Percentiles rank a stretch among this genome's conserved stretches.
Evolutionary conservation across 2,329 filamentous ascomycete genomes (phyloP).

Genomic region (Claviceps maximensis): DNA sequence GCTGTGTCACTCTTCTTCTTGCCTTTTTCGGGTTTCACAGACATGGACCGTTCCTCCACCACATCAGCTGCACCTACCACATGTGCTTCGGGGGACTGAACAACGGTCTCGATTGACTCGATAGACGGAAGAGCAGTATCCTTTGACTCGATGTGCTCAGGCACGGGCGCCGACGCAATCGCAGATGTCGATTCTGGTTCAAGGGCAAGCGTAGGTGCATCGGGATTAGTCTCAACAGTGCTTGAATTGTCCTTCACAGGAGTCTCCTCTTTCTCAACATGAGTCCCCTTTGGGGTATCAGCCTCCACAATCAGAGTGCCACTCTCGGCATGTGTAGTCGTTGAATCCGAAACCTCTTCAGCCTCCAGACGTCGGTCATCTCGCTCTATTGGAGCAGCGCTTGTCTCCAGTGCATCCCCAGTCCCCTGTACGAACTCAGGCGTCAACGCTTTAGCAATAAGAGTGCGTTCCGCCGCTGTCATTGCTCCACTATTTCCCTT

Average conservation of each 20-base stretch:
- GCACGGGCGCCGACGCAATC: not conserved
- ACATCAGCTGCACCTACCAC: not conserved
- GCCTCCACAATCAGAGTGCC: not conserved
- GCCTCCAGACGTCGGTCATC: not conserved
- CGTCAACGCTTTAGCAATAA: not conserved
- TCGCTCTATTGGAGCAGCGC: not conserved
- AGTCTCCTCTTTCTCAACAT: not conserved
- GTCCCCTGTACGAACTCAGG: not conserved
- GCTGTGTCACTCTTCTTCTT: not conserved
- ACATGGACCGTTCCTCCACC: not conserved
- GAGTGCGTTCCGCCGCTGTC: not conserved
- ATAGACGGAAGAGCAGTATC: not conserved
- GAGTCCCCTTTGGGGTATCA: not conserved
- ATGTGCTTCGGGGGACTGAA: not conserved
- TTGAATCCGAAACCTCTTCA: not conserved
- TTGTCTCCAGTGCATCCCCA: not conserved
- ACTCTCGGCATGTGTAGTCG: not conserved
- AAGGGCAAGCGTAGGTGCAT: not conserved
- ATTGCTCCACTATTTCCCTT: not conserved
- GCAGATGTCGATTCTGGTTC: not conserved
- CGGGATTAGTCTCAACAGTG: not conserved
- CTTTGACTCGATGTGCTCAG: not conserved
- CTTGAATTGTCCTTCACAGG: not conserved
- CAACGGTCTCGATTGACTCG: not conserved
- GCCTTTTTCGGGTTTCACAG: not conserved